Percentiles rank a stretch among this genome's conserved stretches.
Evolutionary conservation across 75 land plant genomes (phyloP).

Genomic region (Cupressus sempervirens): DNA sequence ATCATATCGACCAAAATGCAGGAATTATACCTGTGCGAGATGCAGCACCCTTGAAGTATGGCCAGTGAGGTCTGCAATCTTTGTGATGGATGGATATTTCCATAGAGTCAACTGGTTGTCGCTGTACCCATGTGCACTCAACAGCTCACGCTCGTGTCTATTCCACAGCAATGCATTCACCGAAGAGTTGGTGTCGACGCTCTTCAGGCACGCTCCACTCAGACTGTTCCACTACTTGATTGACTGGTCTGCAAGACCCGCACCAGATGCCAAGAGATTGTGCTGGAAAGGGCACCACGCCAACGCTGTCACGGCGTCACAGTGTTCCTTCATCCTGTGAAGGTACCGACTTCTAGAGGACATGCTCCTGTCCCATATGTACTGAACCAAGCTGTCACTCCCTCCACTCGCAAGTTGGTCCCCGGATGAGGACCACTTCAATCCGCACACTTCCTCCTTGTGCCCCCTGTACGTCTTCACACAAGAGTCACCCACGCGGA

Average conservation of each 20-base stretch:
- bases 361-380: slow-evolving; percentile 41
- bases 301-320: slow-evolving; percentile 48
- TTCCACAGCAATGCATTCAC: slow-evolving; percentile 82
- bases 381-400: slow-evolving; percentile 42
- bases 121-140: slow-evolving; percentile 81
- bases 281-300: slow-evolving; percentile 91
- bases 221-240: slow-evolving; percentile 91
- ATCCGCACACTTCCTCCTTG: slow-evolving; percentile 52
- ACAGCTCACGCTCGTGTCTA: slow-evolving; percentile 70
- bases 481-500: slow-evolving; percentile 20
- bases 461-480: slow-evolving; percentile 41
- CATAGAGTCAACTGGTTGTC: slow-evolving; percentile 83
- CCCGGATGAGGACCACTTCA: slow-evolving; percentile 61
- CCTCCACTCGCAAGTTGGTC: slow-evolving; percentile 60
- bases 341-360: slow-evolving; percentile 37
- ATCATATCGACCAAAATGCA: no score
- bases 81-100: slow-evolving; percentile 93
- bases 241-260: slow-evolving; percentile 65
- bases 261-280: slow-evolving; percentile 84
- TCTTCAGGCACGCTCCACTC: slow-evolving; percentile 74
- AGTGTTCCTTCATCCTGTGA: slow-evolving; percentile 45
- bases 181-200: slow-evolving; percentile 77
- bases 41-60: no score
- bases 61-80: no score
- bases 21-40: no score